phyloP scores from a whole-genome alignment of 2,329 filamentous ascomycete species.

The Phyllosticta citribraziliensis region DNA sequence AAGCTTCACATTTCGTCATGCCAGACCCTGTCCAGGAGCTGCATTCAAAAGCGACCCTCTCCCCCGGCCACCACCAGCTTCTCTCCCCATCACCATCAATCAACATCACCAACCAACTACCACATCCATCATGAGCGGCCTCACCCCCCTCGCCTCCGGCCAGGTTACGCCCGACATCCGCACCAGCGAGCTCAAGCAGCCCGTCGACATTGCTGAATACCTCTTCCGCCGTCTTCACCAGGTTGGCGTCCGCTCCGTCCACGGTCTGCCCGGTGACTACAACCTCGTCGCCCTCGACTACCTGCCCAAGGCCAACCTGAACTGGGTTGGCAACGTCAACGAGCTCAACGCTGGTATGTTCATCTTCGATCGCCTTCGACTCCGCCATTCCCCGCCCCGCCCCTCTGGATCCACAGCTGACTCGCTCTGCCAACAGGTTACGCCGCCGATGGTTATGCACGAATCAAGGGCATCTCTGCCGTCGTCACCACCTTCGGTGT shows the following conservation, averaged over 20 bases:
- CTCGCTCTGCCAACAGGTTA: slow-evolving; percentile 27
- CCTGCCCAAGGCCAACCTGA: slow-evolving; percentile 42
- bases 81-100: neutral
- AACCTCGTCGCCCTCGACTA: slow-evolving; percentile 47
- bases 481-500: slow-evolving; percentile 40
- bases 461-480: slow-evolving; percentile 37
- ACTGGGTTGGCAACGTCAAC: slow-evolving; percentile 54
- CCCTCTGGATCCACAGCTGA: slow-evolving; percentile 12
- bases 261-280: slow-evolving; percentile 44
- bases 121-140: slow-evolving; percentile 9
- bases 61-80: neutral
- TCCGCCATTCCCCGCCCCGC: slow-evolving; percentile 6
- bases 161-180: slow-evolving; percentile 25
- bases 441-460: slow-evolving; percentile 37
- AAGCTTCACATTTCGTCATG: slow-evolving; percentile 6
- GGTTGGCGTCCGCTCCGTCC: slow-evolving; percentile 39
- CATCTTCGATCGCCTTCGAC: neutral
- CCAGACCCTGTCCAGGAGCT: neutral
- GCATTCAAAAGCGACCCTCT: slow-evolving; percentile 6
- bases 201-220: slow-evolving; percentile 51
- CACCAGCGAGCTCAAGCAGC: slow-evolving; percentile 32
- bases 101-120: neutral
- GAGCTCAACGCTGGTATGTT: slow-evolving; percentile 47
- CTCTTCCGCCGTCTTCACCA: slow-evolving; percentile 40
- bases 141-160: slow-evolving; percentile 7